These are phyloP conservation scores for Stachybotrys elegans DNA, from an alignment of 2,329 filamentous ascomycete species.

Conservation along the genomic window DNA sequence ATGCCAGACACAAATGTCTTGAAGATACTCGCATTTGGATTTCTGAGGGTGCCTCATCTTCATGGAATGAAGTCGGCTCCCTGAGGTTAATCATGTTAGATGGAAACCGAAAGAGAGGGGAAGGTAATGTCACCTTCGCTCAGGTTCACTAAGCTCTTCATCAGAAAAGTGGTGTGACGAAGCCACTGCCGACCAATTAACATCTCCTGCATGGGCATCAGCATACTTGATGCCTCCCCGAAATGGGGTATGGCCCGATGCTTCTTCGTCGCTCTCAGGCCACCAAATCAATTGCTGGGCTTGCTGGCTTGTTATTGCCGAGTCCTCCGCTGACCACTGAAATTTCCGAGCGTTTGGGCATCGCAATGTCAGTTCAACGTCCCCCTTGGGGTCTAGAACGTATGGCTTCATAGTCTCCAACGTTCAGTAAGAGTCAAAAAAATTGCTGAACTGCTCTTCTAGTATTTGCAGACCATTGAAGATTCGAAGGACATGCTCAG, in stretches of 20 bases:
- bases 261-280: not conserved
- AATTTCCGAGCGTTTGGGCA: not conserved
- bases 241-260: not conserved
- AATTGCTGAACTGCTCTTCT: not conserved
- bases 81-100: not conserved
- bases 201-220: not conserved
- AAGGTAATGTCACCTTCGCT: not conserved
- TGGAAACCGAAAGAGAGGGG: not conserved
- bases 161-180: not conserved
- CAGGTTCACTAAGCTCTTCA: not conserved
- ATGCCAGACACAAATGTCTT: conserved; percentile 1
- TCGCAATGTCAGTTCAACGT: not conserved
- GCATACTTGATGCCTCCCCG: not conserved
- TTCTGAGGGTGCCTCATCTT: not conserved
- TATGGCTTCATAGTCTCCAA: not conserved
- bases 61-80: not conserved
- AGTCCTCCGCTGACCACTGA: not conserved
- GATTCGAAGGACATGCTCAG: not conserved
- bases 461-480: not conserved
- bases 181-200: not conserved
- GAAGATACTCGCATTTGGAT: not conserved
- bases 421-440: not conserved
- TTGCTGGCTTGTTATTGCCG: not conserved
- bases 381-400: not conserved
- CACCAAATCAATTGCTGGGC: not conserved